Evolutionary conservation across 129 eudicot genomes (phyloP), one percentile per base, ranked within the genome.

Genomic region (Pittosporum tobira): DNA sequence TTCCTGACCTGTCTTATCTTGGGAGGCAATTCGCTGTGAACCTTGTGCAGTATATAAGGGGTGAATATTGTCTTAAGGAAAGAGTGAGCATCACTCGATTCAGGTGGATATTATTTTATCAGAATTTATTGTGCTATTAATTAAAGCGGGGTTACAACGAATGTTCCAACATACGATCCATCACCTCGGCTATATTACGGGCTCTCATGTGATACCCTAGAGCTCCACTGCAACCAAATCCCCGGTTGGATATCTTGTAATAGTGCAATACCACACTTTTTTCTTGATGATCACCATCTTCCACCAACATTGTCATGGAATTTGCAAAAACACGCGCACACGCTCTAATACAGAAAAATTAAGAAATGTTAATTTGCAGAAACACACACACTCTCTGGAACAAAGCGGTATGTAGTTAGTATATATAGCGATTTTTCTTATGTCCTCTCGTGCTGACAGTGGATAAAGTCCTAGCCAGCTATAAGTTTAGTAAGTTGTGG

Each of bases 121-220:
- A n/a, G n/a, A n/a, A n/a, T n/a, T n/a, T n/a, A n/a, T n/a, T n/a
- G n/a, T n/a, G n/a, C n/a, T n/a, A n/a, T n/a, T n/a, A n/a, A n/a
- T n/a, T n/a, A n/a, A n/a, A n/a, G n/a, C n/a, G n/a, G n/a, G n/a
- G n/a, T n/a, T n/a, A n/a, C n/a, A n/a, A n/a, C n/a, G n/a, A n/a
- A n/a, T n/a, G n/a, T n/a, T n/a, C n/a, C n/a, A n/a, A n/a, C n/a
- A 53, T 27, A 2, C 40, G 59, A 29, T 53, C 59, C 27, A 53
- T 53, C 3, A 53, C 59, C 38, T 53, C 59, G n/a, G 59, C 59
- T 16, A 53, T 53, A 27, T 53, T 53, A 48, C 75, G 85, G 20
- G 70, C 48, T 59, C 73, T 70, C 80, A 75, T 75, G 21, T 75
- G 80, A 42, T 75, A 75, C 10, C 75, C 80, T 8, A 75, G 61